Percentiles rank a stretch among this genome's conserved stretches.
phyloP scores from a whole-genome alignment of 2,329 filamentous ascomycete species.

The Colletotrichum incanum region DNA sequence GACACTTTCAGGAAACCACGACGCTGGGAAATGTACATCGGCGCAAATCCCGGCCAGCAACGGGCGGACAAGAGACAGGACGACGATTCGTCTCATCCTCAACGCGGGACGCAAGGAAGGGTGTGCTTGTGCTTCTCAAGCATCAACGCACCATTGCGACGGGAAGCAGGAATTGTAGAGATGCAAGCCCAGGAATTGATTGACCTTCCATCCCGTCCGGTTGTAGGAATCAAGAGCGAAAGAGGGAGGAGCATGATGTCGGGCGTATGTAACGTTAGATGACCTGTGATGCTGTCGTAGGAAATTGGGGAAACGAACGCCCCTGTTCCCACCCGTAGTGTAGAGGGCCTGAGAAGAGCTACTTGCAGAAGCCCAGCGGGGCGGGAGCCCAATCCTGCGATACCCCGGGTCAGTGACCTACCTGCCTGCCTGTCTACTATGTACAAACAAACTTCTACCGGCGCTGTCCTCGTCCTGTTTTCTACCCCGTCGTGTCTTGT shows the following conservation, averaged over 20 bases:
- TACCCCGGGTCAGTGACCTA: background rate
- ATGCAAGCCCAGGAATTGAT: background rate
- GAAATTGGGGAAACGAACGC: background rate
- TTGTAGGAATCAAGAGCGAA: background rate
- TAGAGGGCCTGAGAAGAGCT: background rate
- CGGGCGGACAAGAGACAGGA: background rate
- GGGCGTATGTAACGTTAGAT: background rate
- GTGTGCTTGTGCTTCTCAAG: background rate
- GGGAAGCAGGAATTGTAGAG: background rate
- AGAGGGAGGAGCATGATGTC: background rate
- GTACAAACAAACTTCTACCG: background rate
- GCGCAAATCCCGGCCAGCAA: background rate
- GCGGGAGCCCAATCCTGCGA: slow-evolving; percentile 1
- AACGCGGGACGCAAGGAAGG: background rate
- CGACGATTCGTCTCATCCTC: background rate
- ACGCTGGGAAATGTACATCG: background rate
- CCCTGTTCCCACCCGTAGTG: background rate
- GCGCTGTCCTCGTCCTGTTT: background rate
- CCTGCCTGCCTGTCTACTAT: background rate
- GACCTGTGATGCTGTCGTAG: background rate
- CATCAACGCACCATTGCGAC: background rate
- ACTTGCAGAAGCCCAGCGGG: background rate
- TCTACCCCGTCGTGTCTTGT: background rate
- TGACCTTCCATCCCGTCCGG: background rate
- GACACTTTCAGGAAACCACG: background rate